A percentile compares a stretch with the other conserved stretches of the same genome.
Conservation (phyloP, 2,329 filamentous ascomycete species). For the Tolypocladium guangdongense region DNA sequence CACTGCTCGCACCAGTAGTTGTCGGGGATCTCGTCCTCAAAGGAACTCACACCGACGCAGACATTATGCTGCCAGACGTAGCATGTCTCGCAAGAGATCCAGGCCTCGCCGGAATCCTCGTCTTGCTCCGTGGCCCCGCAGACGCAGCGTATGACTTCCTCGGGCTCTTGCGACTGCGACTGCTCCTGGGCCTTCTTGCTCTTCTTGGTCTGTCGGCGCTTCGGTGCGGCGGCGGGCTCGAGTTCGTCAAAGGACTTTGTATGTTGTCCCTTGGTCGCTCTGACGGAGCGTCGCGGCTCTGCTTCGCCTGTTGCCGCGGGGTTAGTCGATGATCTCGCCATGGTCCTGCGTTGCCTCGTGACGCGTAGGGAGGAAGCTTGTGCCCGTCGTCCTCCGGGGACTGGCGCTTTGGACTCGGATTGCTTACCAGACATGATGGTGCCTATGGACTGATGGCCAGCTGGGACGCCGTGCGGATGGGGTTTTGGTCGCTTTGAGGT, state of each 20-base stretch:
- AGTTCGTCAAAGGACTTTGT: slow-evolving; percentile 75
- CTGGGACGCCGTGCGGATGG: slow-evolving; percentile 3
- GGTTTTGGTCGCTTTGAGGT: slow-evolving; percentile 9
- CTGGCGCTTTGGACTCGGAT: background rate
- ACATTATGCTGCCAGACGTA: slow-evolving; percentile 95
- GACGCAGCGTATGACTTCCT: slow-evolving; percentile 81
- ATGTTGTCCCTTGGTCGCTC: slow-evolving; percentile 94
- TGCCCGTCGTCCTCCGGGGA: background rate
- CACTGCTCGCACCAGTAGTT: slow-evolving; percentile 92
- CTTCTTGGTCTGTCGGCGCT: slow-evolving; percentile 38
- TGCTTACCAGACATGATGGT: slow-evolving; percentile 25
- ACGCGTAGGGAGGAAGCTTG: background rate
- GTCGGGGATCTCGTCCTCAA: slow-evolving; percentile 66
- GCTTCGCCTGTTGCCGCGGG: slow-evolving; percentile 30
- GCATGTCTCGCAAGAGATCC: slow-evolving; percentile 93
- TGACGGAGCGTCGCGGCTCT: slow-evolving; percentile 86
- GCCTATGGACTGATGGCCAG: background rate
- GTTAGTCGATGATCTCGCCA: slow-evolving; percentile 6
- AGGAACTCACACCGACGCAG: slow-evolving; percentile 77
- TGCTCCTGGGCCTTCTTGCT: slow-evolving; percentile 55
- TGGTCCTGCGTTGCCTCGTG: background rate
- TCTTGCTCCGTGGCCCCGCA: slow-evolving; percentile 82
- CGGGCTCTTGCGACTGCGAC: slow-evolving; percentile 40
- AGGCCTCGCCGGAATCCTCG: slow-evolving; percentile 76
- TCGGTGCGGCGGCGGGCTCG: slow-evolving; percentile 44